These are phyloP conservation scores for Mortierella sp. DNA, from an alignment of 371 early-diverging fungal genomes.

Conservation along the genomic window DNA sequence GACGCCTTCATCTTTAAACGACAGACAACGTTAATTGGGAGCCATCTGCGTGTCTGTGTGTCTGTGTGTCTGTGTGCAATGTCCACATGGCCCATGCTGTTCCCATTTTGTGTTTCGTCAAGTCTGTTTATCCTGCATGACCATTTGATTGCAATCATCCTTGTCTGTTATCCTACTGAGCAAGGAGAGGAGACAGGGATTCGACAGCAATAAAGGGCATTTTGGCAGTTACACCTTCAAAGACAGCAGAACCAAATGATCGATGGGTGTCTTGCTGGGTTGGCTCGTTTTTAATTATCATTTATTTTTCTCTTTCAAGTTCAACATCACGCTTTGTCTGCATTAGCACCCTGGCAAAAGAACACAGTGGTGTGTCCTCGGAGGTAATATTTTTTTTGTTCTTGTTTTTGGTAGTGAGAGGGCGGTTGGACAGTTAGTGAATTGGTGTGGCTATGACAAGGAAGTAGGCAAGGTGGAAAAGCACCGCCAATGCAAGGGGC, in stretches of 20 bases:
- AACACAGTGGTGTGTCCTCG: no score
- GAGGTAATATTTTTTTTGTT: neutral
- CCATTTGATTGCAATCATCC: no score
- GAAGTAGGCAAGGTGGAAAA: neutral
- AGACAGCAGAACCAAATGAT: no score
- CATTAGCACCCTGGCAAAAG: no score
- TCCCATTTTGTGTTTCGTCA: neutral
- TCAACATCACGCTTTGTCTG: no score
- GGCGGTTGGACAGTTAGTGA: neutral
- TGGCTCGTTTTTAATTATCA: neutral
- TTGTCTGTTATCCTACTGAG: no score
- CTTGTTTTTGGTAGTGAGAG: neutral
- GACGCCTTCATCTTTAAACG: neutral
- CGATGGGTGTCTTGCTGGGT: neutral
- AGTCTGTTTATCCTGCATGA: no score
- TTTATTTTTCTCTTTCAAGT: neutral
- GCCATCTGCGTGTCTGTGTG: no score
- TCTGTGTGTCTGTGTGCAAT: neutral
- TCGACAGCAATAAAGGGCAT: neutral
- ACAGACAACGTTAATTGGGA: neutral
- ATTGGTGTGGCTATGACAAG: neutral
- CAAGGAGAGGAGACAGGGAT: neutral
- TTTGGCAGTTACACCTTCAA: no score
- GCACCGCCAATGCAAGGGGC: neutral
- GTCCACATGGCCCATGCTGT: conserved; percentile 4